A percentile compares a stretch with the other conserved stretches of the same genome.
These are phyloP conservation scores for Escovopsis sp. DNA, from an alignment of 2,329 filamentous ascomycete species.

Conservation along the genomic window DNA sequence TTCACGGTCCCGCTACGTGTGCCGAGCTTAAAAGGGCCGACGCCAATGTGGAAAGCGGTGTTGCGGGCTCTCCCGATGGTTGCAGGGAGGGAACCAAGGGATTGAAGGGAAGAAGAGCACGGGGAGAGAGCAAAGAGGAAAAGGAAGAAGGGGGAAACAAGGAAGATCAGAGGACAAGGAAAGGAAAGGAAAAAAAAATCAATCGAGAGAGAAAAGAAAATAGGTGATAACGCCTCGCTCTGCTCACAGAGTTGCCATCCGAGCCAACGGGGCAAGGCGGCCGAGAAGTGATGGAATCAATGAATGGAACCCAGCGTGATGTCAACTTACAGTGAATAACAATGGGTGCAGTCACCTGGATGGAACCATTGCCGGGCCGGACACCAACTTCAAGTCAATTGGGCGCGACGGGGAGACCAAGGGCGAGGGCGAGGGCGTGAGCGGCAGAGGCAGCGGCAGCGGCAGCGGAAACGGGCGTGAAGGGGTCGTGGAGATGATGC, in stretches of 20 bases:
- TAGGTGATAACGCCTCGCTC: too few relatives aligned
- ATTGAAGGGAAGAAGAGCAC: too few relatives aligned
- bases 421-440: constrained; percentile 4
- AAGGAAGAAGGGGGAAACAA: too few relatives aligned
- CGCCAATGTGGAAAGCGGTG: too few relatives aligned
- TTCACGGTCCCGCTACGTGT: too few relatives aligned
- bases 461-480: constrained; percentile 6
- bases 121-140: too few relatives aligned
- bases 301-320: background rate
- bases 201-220: too few relatives aligned
- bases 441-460: constrained; percentile 7
- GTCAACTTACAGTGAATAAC: constrained; percentile 11
- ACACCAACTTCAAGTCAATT: constrained; percentile 18
- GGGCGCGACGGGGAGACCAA: constrained; percentile 9
- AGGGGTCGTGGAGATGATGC: too few relatives aligned
- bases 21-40: background rate
- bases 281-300: background rate
- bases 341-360: constrained; percentile 18
- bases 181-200: too few relatives aligned
- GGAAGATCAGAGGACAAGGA: background rate
- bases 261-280: constrained; percentile 9
- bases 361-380: constrained; percentile 23
- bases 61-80: too few relatives aligned
- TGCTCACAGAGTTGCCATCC: too few relatives aligned
- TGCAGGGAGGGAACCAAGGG: background rate